These are phyloP conservation scores for Gaeumannomyces sp. DNA, from an alignment of 2,329 filamentous ascomycete genomes.

Conservation along the genomic window DNA sequence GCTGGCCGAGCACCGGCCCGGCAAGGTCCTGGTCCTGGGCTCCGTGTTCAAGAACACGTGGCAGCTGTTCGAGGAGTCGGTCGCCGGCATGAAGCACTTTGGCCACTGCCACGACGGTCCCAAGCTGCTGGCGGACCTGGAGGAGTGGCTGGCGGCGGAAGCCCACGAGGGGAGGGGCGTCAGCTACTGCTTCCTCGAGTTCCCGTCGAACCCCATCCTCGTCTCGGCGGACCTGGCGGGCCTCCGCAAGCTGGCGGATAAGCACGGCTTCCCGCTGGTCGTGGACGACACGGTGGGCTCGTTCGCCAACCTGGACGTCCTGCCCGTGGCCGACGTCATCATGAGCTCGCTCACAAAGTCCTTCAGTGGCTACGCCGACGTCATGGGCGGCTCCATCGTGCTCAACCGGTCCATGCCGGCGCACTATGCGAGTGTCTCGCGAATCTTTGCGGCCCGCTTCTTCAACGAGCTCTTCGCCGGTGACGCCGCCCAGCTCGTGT, in stretches of 20 bases:
- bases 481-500: conserved; percentile 39
- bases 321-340: conserved; percentile 42
- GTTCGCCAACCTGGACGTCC: conserved; percentile 44
- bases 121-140: conserved; percentile 33
- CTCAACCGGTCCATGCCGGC: conserved; percentile 40
- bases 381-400: conserved; percentile 45
- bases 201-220: conserved; percentile 41
- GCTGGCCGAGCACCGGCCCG: conserved; percentile 26
- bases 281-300: conserved; percentile 44
- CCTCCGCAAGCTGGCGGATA: conserved; percentile 33
- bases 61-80: conserved; percentile 37
- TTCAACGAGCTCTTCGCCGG: conserved; percentile 39
- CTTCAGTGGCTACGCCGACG: conserved; percentile 50
- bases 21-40: conserved; percentile 39
- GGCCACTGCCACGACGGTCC: conserved; percentile 32
- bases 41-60: conserved; percentile 46
- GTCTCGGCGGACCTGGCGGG: conserved; percentile 33
- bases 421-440: conserved; percentile 30
- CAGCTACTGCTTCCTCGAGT: conserved; percentile 44
- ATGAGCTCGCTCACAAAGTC: conserved; percentile 50
- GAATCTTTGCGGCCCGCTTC: conserved; percentile 23
- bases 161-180: conserved; percentile 31
- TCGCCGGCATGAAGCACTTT: conserved; percentile 39
- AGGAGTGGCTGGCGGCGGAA: conserved; percentile 36
- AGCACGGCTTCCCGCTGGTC: conserved; percentile 37